A percentile compares a stretch with the other conserved stretches of the same genome.
These are phyloP conservation scores for Pilatotrama ljubarskyi DNA, from an alignment of 768 basidiomycete genomes.

Conservation along the genomic window DNA sequence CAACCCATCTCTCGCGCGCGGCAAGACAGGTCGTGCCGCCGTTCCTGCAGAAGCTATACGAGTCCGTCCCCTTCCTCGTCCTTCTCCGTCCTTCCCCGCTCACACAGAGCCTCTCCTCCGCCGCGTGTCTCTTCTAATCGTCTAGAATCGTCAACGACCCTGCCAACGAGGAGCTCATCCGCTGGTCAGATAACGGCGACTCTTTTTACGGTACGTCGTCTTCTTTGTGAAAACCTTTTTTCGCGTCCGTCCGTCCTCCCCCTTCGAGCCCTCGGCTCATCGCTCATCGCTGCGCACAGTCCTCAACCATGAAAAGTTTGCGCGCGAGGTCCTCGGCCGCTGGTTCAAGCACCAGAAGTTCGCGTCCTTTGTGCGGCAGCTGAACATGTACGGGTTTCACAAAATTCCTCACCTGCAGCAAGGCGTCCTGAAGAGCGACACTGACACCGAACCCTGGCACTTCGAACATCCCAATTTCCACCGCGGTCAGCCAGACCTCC, in stretches of 20 bases:
- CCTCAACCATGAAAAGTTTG: constrained; percentile 88
- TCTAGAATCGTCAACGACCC: constrained; percentile 90
- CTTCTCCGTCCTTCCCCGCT: constrained; percentile 11
- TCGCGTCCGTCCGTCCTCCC: neutral
- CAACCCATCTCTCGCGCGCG: constrained; percentile 46
- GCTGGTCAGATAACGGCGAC: constrained; percentile 90
- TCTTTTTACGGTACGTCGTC: constrained; percentile 80
- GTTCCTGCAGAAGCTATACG: constrained; percentile 91
- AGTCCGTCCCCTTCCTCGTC: constrained; percentile 50
- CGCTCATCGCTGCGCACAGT: constrained; percentile 47
- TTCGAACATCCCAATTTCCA: constrained; percentile 91
- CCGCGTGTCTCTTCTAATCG: neutral
- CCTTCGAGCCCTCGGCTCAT: neutral
- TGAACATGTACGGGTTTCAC: constrained; percentile 97
- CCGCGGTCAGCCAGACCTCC: constrained; percentile 83
- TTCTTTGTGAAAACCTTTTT: neutral
- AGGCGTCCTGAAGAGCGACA: constrained; percentile 83
- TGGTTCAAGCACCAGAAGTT: constrained; percentile 99
- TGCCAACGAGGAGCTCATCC: constrained; percentile 78
- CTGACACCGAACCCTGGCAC: constrained; percentile 84
- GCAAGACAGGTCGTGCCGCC: constrained; percentile 64
- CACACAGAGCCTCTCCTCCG: neutral
- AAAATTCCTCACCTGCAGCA: constrained; percentile 96
- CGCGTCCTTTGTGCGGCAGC: constrained; percentile 85
- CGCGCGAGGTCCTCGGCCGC: constrained; percentile 82